Evolutionary conservation across 306 rosid genomes (phyloP).

Genomic region (Castanea mollissima): DNA sequence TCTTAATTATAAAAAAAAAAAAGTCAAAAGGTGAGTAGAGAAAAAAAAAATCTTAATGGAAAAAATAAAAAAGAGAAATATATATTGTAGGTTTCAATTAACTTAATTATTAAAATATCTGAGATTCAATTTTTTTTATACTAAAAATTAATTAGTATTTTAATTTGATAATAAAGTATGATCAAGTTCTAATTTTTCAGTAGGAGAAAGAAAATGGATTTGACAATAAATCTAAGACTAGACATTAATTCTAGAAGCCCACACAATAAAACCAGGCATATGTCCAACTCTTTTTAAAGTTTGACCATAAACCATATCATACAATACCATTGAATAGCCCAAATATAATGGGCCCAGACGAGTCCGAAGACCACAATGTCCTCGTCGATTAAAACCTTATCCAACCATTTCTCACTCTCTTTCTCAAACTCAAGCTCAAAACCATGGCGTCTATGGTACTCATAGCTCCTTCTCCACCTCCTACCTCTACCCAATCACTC

Average conservation of each 20-base stretch:
- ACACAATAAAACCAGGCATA: no score
- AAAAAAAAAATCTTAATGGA: no score
- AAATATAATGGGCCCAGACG: neutral
- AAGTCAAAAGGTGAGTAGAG: no score
- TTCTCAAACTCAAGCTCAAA: neutral
- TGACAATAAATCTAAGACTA: no score
- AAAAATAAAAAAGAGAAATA: no score
- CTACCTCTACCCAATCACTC: slow-evolving; percentile 37
- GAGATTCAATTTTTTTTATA: rapidly evolving
- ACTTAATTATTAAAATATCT: rapidly evolving
- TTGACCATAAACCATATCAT: no score
- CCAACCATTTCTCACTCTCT: neutral
- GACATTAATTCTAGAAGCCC: no score
- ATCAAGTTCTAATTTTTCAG: rapidly evolving
- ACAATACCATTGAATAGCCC: neutral
- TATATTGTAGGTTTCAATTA: no score
- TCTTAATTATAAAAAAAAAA: no score
- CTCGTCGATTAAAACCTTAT: neutral
- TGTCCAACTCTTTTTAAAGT: no score
- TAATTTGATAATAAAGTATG: rapidly evolving
- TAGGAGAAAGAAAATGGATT: rapidly evolving
- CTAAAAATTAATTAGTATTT: rapidly evolving
- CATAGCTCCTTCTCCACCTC: slow-evolving; percentile 54
- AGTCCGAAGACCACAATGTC: neutral
- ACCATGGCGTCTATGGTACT: slow-evolving; percentile 63